These are phyloP conservation scores for Tulasnella sp. DNA, from an alignment of 768 basidiomycete genomes.

Conservation along the genomic window DNA sequence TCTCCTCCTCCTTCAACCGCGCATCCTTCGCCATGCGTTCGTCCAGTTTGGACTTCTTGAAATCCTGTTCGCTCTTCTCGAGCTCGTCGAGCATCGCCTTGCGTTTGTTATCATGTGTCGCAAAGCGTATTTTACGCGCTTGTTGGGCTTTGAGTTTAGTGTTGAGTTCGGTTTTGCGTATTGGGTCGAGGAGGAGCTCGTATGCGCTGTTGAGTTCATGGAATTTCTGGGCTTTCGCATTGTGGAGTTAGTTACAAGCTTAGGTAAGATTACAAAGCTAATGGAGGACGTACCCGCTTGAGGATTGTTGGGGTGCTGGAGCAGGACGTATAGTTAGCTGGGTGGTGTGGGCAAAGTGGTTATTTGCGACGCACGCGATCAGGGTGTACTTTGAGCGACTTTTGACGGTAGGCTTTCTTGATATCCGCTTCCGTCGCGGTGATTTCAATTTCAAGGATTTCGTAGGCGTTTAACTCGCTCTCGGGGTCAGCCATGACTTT, in stretches of 20 bases:
- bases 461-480: conserved; percentile 62
- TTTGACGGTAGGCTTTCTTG: conserved; percentile 62
- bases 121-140: conserved; percentile 55
- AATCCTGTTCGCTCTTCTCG: conserved; percentile 62
- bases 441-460: conserved; percentile 45
- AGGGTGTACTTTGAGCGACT: conserved; percentile 77
- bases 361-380: conserved; percentile 53
- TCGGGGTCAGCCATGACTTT: conserved; percentile 34
- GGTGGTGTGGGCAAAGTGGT: not conserved
- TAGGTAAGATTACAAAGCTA: not conserved
- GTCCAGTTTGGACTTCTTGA: conserved; percentile 59
- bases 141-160: conserved; percentile 60
- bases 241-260: not conserved
- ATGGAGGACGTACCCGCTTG: conserved; percentile 44
- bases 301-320: conserved; percentile 64
- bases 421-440: conserved; percentile 71
- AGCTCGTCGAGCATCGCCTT: conserved; percentile 65
- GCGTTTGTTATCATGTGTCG: conserved; percentile 56
- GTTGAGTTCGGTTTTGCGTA: conserved; percentile 65
- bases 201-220: conserved; percentile 75
- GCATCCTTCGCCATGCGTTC: conserved; percentile 43
- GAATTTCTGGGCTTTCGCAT: conserved; percentile 51
- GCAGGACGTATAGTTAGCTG: conserved; percentile 19
- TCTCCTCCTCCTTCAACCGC: conserved; percentile 50
- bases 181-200: conserved; percentile 67